A percentile compares a stretch with the other conserved stretches of the same genome.
These are phyloP conservation scores for Actinomucor elegans DNA, from an alignment of 371 early-diverging fungal species.

Conservation along the genomic window DNA sequence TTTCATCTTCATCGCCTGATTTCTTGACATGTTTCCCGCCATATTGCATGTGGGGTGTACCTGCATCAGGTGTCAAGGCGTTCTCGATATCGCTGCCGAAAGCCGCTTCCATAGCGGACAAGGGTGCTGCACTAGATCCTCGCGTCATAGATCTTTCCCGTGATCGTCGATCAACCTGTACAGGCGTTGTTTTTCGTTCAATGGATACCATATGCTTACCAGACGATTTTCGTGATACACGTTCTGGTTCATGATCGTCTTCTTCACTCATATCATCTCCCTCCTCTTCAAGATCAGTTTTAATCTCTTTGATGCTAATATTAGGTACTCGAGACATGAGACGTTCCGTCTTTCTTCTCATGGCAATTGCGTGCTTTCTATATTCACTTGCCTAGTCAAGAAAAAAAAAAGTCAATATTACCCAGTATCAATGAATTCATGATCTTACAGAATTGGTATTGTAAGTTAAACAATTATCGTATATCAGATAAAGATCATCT, in stretches of 20 bases:
- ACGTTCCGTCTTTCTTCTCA: slow-evolving; percentile 75
- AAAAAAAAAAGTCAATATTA: neutral
- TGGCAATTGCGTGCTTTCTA: slow-evolving; percentile 81
- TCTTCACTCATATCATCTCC: slow-evolving; percentile 52
- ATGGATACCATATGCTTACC: slow-evolving; percentile 21
- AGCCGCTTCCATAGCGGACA: neutral
- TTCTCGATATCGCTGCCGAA: slow-evolving; percentile 2
- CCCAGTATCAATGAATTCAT: neutral
- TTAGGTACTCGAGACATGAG: slow-evolving; percentile 84
- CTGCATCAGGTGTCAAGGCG: slow-evolving; percentile 7
- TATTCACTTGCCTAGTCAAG: slow-evolving; percentile 65
- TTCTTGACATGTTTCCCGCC: slow-evolving; percentile 23
- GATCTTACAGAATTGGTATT: slow-evolving; percentile 64
- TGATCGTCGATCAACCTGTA: slow-evolving; percentile 3
- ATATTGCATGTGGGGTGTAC: slow-evolving; percentile 12
- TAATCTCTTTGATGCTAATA: slow-evolving; percentile 65
- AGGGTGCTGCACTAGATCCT: slow-evolving; percentile 23
- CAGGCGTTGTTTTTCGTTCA: slow-evolving; percentile 14
- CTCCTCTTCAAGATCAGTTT: slow-evolving; percentile 55
- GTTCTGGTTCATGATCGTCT: slow-evolving; percentile 34
- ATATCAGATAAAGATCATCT: slow-evolving; percentile 80
- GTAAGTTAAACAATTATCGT: slow-evolving; percentile 81
- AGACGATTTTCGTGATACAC: slow-evolving; percentile 35
- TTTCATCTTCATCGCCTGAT: slow-evolving; percentile 5
- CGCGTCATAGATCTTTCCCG: slow-evolving; percentile 25